Base-by-base conservation (phyloP, 768 basidiomycete species). In the Mycena filopes region DNA sequence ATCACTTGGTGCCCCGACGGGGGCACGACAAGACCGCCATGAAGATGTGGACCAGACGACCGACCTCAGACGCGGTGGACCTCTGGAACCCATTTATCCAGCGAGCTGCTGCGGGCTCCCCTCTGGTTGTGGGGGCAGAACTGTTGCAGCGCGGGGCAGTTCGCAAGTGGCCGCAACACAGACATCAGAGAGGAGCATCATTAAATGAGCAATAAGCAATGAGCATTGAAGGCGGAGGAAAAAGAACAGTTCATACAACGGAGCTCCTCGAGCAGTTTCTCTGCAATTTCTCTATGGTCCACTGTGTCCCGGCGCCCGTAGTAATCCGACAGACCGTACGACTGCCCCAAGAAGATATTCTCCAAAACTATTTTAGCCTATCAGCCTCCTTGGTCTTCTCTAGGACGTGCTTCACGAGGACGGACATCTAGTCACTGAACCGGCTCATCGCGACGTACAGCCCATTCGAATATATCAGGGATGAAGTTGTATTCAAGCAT, bases 381-480 rank as follows among this genome's bases (percentile, higher is more conserved):
- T 84, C 79, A 51, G 95, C 79, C 26, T 78, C 79, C 74, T 86
- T 90, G 66, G 91, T 80, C 69, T 87, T 88, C 65, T 89, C 86
- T 46, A 96, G 74, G 55, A 98, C 86, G 65, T 89, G 84, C 70
- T 89, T 80, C 8, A 89, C 84, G 40, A 99, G 84, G 2, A 92
- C 87, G 9, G 87, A 80, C 67, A 94, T 81, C 77, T 97, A 98
- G 78, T 99, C 96, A 73, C 95, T 96, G 79, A 98, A 99, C 8
- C 98, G 98, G 49, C 82, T 85, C 57, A 94, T 80, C 3, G 83
- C 80, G 47, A 98, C 76, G 42, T 81, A 86, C 50, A 98, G 74
- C 2, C 93, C 93, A 13, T 88, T 88, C 2, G 83, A 81, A 67
- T 89, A n/a, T n/a, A n/a, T n/a, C 84, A 13, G 84, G 80, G 26